Conservation (phyloP, 306 rosid genomes). For the Begonia fuchsioides region DNA sequence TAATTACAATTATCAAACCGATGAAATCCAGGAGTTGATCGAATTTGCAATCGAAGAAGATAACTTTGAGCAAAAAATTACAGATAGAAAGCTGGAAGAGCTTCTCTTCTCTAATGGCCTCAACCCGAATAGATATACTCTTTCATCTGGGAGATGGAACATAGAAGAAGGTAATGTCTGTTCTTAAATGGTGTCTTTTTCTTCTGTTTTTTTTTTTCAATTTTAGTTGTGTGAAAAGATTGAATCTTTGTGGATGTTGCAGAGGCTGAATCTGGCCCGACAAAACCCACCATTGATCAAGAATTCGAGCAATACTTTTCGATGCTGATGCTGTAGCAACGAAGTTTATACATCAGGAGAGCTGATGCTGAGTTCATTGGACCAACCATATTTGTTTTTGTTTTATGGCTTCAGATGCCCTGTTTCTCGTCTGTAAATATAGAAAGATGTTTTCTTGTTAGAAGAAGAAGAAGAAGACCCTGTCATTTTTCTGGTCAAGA, state of each 20-base stretch:
- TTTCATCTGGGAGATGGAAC: conserved; percentile 58
- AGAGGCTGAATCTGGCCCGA: conserved; percentile 46
- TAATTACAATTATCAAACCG: not conserved
- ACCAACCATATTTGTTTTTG: too few species aligned
- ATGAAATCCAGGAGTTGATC: conserved; percentile 12
- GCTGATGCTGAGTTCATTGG: too few species aligned
- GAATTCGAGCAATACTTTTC: conserved; percentile 93
- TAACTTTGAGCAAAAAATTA: conserved; percentile 2
- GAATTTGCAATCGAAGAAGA: conserved; percentile 17
- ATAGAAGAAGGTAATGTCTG: conserved; percentile 41
- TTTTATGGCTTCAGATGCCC: too few species aligned
- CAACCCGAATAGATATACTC: conserved; percentile 27
- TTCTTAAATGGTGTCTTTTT: not conserved
- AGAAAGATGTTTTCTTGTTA: too few species aligned
- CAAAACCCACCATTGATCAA: conserved; percentile 78
- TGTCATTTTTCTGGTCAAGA: too few species aligned
- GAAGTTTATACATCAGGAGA: too few species aligned
- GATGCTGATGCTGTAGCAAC: conserved; percentile 49
- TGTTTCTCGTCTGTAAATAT: too few species aligned
- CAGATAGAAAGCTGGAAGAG: conserved; percentile 44
- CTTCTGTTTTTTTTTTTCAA: too few species aligned
- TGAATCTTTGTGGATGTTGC: conserved; percentile 17
- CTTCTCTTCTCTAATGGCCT: conserved; percentile 22
- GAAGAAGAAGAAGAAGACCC: too few species aligned
- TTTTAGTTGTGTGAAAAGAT: not conserved